Evolutionary conservation across 441 rosid species (phyloP).

Genomic region (Erodium moschatum): DNA sequence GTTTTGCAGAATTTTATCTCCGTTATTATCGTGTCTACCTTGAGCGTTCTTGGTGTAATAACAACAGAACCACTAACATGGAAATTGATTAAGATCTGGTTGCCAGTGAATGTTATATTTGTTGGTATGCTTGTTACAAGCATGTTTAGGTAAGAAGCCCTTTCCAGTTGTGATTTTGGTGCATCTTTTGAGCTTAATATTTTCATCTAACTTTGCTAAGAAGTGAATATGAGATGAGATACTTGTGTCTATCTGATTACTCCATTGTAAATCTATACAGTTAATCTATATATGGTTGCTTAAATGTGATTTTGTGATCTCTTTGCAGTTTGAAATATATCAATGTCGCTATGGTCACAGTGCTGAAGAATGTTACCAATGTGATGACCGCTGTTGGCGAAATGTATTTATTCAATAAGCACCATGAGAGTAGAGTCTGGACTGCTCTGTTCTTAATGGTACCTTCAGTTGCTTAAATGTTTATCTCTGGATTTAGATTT

Average conservation of each 20-base stretch:
- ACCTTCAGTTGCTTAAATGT: constrained; percentile 21
- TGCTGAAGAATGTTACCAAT: constrained; percentile 92
- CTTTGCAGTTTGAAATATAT: constrained; percentile 80
- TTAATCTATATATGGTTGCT: constrained; percentile 11
- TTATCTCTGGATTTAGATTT: constrained; percentile 3
- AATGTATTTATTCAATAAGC: constrained; percentile 88
- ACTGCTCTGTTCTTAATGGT: constrained; percentile 95
- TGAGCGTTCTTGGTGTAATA: constrained; percentile 64
- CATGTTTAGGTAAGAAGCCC: constrained; percentile 78
- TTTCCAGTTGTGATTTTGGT: constrained; percentile 12
- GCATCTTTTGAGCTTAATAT: neutral
- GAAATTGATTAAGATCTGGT: constrained; percentile 83
- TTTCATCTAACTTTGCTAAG: neutral
- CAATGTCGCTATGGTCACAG: constrained; percentile 97
- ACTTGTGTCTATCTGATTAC: neutral
- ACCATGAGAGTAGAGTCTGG: constrained; percentile 93
- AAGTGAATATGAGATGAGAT: neutral
- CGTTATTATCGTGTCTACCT: constrained; percentile 56
- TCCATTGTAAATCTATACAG: neutral
- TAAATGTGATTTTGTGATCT: constrained; percentile 7
- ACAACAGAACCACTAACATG: constrained; percentile 79
- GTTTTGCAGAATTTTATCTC: constrained; percentile 78
- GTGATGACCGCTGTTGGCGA: constrained; percentile 92
- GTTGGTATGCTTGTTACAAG: constrained; percentile 98
- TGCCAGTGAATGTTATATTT: constrained; percentile 88